Conservation (phyloP, 2,329 filamentous ascomycete species). For the Ophiocordyceps camponoti-leonardi region DNA sequence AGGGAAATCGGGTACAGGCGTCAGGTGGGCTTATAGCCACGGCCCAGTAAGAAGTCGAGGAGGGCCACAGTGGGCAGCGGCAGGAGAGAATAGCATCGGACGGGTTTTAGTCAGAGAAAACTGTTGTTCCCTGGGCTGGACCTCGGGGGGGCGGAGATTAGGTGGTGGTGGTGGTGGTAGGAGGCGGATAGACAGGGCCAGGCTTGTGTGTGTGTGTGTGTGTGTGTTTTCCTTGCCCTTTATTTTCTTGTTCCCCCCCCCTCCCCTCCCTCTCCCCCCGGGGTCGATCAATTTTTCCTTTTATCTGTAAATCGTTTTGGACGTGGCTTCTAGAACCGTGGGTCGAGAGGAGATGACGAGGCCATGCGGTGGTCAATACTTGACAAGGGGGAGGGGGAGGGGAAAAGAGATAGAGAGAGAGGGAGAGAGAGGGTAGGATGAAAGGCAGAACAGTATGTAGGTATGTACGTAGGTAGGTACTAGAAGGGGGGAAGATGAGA, state of each 20-base stretch:
- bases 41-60: not conserved
- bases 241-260: too few species aligned
- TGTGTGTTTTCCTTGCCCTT: too few species aligned
- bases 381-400: not conserved
- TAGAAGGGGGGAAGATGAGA: too few species aligned
- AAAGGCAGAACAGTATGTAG: too few species aligned
- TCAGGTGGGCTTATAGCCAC: not conserved
- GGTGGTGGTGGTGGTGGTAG: too few species aligned
- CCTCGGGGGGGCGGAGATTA: not conserved
- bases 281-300: not conserved
- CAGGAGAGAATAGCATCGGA: not conserved
- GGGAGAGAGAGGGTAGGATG: too few species aligned
- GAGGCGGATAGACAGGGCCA: too few species aligned
- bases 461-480: too few species aligned
- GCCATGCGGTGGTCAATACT: not conserved
- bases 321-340: not conserved
- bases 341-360: not conserved
- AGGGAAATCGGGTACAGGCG: not conserved
- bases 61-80: not conserved
- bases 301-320: not conserved
- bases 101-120: constrained; percentile 1
- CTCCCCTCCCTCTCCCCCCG: not conserved
- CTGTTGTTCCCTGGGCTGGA: not conserved
- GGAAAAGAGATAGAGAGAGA: too few species aligned
- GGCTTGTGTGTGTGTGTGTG: too few species aligned